Conservation (phyloP, 768 basidiomycete genomes). For the Vishniacozyma victoriae region DNA sequence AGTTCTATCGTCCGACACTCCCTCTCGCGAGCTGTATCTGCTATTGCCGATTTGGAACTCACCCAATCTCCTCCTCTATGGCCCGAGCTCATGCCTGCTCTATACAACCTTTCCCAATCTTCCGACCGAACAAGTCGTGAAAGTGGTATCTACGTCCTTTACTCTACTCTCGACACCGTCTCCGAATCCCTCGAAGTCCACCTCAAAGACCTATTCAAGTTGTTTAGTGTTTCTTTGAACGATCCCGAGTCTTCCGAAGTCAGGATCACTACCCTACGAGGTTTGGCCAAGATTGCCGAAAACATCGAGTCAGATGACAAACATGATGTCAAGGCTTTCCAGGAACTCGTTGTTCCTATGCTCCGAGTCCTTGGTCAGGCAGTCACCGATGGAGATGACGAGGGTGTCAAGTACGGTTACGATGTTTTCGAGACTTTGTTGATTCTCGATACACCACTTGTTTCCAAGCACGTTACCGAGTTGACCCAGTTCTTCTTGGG, state of each 20-base stretch:
- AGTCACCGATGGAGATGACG: conserved; percentile 71
- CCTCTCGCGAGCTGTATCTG: conserved; percentile 83
- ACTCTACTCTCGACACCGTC: conserved; percentile 83
- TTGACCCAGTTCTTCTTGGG: conserved; percentile 81
- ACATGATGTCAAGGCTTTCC: conserved; percentile 77
- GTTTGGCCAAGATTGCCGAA: conserved; percentile 87
- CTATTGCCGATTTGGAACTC: conserved; percentile 84
- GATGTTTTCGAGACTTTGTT: conserved; percentile 94
- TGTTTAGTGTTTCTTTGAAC: conserved; percentile 64
- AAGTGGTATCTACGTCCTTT: conserved; percentile 73
- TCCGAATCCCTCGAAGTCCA: conserved; percentile 70
- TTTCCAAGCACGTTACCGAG: conserved; percentile 79
- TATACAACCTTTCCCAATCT: conserved; percentile 70
- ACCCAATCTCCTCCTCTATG: conserved; percentile 53
- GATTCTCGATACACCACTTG: conserved; percentile 90
- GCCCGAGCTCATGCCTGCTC: conserved; percentile 81
- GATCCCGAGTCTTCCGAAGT: conserved; percentile 88
- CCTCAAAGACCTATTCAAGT: conserved; percentile 58
- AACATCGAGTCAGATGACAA: conserved; percentile 87
- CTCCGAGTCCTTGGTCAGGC: conserved; percentile 80
- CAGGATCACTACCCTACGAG: conserved; percentile 80
- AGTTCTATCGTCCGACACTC: conserved; percentile 90
- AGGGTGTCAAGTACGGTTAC: conserved; percentile 77
- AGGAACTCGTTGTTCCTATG: conserved; percentile 76
- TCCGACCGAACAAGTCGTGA: conserved; percentile 70